Percentiles rank a stretch among this genome's conserved stretches.
phyloP scores from a whole-genome alignment of 257 asterid genomes.

The Capsicum pubescens region DNA sequence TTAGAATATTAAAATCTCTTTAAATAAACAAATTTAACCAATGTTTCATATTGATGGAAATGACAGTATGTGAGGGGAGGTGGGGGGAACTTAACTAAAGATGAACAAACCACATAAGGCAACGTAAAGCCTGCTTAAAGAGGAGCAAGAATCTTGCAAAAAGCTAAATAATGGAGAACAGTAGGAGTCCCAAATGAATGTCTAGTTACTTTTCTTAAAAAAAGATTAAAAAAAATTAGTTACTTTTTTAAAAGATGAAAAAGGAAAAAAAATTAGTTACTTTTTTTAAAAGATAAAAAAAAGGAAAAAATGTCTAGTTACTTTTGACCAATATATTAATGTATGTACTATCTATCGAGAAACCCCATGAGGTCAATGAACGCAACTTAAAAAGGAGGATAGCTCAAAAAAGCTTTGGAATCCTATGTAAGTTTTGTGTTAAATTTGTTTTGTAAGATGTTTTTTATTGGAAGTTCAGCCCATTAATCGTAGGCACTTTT shows the following conservation, averaged over 20 bases:
- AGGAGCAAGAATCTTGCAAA: conserved; percentile 79
- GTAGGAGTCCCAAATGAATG: conserved; percentile 65
- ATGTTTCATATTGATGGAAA: conserved; percentile 26
- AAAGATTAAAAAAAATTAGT: conserved; percentile 54
- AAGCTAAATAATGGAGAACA: conserved; percentile 83
- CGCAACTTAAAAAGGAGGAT: conserved; percentile 40
- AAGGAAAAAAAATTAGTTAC: not conserved
- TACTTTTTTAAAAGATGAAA: conserved; percentile 15
- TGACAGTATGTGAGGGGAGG: conserved; percentile 26
- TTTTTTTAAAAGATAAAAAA: conserved; percentile 10
- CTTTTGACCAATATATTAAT: conserved; percentile 33
- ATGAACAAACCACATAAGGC: conserved; percentile 51
- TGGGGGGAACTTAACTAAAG: conserved; percentile 36
- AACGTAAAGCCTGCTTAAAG: conserved; percentile 71
- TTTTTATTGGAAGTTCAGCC: conserved; percentile 31
- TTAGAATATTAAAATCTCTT: not conserved
- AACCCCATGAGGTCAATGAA: conserved; percentile 32
- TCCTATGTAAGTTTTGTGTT: conserved; percentile 69
- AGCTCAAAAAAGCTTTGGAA: conserved; percentile 60
- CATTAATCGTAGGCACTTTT: not conserved
- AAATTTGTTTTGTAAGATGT: conserved; percentile 34
- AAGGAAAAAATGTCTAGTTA: conserved; percentile 25
- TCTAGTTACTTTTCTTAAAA: conserved; percentile 62
- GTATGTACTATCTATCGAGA: conserved; percentile 5
- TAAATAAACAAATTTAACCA: conserved; percentile 17